Evolutionary conservation across 495 filamentous ascomycete species (phyloP).

Genomic region (Immersiella caudata): DNA sequence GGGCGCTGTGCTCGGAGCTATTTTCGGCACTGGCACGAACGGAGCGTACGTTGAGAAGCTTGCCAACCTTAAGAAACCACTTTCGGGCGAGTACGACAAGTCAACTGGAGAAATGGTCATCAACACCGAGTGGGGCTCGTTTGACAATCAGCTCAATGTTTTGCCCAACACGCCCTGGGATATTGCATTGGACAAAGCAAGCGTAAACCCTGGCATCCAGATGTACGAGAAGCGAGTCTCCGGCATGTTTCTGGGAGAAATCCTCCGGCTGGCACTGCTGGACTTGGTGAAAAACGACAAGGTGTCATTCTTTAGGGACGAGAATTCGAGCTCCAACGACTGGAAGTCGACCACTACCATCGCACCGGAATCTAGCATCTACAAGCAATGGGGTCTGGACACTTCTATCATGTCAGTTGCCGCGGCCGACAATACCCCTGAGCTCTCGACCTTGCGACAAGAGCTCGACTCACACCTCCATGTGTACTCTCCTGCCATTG

Average conservation of each 20-base stretch:
- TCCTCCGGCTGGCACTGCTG: conserved; percentile 76
- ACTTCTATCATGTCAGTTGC: conserved; percentile 82
- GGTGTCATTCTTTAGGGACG: conserved; percentile 69
- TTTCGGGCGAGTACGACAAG: conserved; percentile 70
- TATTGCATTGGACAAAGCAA: conserved; percentile 71
- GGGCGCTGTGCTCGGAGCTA: conserved; percentile 84
- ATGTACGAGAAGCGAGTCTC: conserved; percentile 99
- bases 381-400: conserved; percentile 85
- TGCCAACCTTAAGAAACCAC: conserved; percentile 66
- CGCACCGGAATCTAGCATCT: conserved; percentile 64
- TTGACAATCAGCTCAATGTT: conserved; percentile 88
- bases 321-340: conserved; percentile 65
- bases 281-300: conserved; percentile 63
- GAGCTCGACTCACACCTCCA: conserved; percentile 75
- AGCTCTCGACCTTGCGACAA: conserved; percentile 66
- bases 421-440: conserved; percentile 69
- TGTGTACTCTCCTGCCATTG: conserved; percentile 66
- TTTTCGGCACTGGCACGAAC: conserved; percentile 94
- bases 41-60: conserved; percentile 88
- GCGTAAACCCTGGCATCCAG: conserved; percentile 91
- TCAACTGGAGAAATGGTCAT: conserved; percentile 93
- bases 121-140: conserved; percentile 98
- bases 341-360: conserved; percentile 68
- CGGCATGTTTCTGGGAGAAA: conserved; percentile 98
- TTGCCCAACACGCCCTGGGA: conserved; percentile 88